phyloP scores from a whole-genome alignment of 768 basidiomycete genomes.

The Pleurotus salmoneostramineus region DNA sequence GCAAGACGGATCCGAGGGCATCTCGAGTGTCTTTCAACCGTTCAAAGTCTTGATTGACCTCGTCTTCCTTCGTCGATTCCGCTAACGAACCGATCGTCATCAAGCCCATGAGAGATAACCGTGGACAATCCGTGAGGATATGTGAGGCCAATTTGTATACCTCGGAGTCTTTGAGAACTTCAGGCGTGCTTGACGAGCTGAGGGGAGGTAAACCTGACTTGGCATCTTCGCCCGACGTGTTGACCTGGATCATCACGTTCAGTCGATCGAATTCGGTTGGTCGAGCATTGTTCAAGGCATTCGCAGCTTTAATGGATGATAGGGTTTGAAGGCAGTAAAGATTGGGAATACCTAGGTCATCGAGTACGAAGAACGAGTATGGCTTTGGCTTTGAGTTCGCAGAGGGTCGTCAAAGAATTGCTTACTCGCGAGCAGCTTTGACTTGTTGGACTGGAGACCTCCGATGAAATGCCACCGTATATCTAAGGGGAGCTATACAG shows the following conservation, averaged over 20 bases:
- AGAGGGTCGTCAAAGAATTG: background rate
- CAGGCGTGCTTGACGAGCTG: slow-evolving; percentile 17
- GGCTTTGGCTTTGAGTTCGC: background rate
- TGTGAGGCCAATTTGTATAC: slow-evolving; percentile 64
- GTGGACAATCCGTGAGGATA: slow-evolving; percentile 70
- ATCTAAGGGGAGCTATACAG: slow-evolving; percentile 69
- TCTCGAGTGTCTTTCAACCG: slow-evolving; percentile 61
- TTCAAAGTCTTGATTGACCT: slow-evolving; percentile 70
- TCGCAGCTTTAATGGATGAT: slow-evolving; percentile 76
- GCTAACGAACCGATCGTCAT: slow-evolving; percentile 95
- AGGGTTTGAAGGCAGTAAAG: slow-evolving; percentile 86
- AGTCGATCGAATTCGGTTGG: slow-evolving; percentile 59
- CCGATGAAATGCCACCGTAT: slow-evolving; percentile 99
- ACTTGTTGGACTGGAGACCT: slow-evolving; percentile 89
- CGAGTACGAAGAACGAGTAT: background rate
- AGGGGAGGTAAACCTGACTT: slow-evolving; percentile 85
- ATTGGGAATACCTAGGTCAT: slow-evolving; percentile 73
- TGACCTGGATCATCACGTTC: slow-evolving; percentile 87
- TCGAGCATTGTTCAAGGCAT: slow-evolving; percentile 71
- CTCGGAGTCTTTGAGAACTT: slow-evolving; percentile 37
- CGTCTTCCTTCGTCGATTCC: slow-evolving; percentile 49
- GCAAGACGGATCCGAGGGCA: slow-evolving; percentile 45
- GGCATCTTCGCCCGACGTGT: slow-evolving; percentile 88
- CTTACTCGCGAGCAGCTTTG: slow-evolving; percentile 81
- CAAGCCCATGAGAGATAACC: slow-evolving; percentile 74